A percentile compares a stretch with the other conserved stretches of the same genome.
phyloP scores from a whole-genome alignment of 75 land plant species.

The Adiantum capillusveneris region DNA sequence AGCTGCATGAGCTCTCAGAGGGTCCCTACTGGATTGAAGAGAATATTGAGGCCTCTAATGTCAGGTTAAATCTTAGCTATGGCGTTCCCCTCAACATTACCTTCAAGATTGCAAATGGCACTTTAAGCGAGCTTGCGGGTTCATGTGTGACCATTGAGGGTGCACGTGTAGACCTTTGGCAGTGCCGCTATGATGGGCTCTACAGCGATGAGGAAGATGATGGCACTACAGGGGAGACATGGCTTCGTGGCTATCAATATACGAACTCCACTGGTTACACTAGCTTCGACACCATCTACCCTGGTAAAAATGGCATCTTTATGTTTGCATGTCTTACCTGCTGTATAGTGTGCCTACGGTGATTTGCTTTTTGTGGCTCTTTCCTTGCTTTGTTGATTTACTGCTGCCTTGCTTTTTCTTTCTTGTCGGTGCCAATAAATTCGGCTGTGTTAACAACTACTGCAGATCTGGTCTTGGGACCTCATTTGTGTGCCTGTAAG shows the following conservation, averaged over 20 bases:
- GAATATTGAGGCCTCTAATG: not conserved
- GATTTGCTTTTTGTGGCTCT: too few species aligned
- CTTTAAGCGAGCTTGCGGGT: not conserved
- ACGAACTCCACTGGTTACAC: not conserved
- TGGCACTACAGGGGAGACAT: not conserved
- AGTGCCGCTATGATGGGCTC: not conserved
- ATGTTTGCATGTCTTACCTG: too few species aligned
- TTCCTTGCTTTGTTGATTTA: too few species aligned
- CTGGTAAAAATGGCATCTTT: too few species aligned
- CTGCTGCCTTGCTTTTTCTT: too few species aligned
- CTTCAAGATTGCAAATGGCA: not conserved
- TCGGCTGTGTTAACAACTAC: too few species aligned
- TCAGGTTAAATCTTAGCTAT: not conserved
- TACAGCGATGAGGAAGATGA: not conserved
- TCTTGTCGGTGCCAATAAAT: too few species aligned
- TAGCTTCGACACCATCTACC: constrained; percentile 1
- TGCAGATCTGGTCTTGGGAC: too few species aligned
- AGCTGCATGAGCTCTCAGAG: not conserved
- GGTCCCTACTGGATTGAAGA: constrained; percentile 1
- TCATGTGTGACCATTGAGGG: not conserved
- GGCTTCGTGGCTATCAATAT: constrained; percentile 2
- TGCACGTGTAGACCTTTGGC: constrained; percentile 1
- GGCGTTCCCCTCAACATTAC: not conserved
- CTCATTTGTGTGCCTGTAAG: too few species aligned
- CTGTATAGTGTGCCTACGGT: too few species aligned